Conservation (phyloP, 2,329 filamentous ascomycete species). For the Claviceps fusiformis region DNA sequence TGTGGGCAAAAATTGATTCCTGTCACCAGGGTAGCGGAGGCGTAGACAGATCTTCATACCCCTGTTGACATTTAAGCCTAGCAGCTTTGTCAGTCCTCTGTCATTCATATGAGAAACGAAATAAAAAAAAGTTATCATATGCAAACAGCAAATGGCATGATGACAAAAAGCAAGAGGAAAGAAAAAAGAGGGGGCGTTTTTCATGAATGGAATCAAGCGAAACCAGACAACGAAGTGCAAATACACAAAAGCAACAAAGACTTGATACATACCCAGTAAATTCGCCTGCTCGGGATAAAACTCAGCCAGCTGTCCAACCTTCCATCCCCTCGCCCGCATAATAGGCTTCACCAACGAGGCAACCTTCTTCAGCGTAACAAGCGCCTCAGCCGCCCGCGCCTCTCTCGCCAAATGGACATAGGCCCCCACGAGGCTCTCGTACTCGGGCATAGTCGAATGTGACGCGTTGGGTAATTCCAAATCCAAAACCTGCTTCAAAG, state of each 20-base stretch:
- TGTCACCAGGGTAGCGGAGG: conserved; percentile 62
- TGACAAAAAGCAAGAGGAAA: too few relatives aligned
- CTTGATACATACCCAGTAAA: conserved; percentile 45
- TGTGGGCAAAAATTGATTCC: conserved; percentile 62
- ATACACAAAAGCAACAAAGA: neutral
- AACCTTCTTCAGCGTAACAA: conserved; percentile 58
- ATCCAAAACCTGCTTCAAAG: neutral
- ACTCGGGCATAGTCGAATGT: conserved; percentile 7
- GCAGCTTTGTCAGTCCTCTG: neutral
- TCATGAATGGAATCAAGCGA: neutral
- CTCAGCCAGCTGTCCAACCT: conserved; percentile 64
- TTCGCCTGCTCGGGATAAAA: conserved; percentile 68
- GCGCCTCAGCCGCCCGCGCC: conserved; percentile 34
- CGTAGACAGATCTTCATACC: conserved; percentile 73
- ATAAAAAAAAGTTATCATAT: too few relatives aligned
- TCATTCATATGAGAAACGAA: neutral
- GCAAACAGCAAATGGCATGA: too few relatives aligned
- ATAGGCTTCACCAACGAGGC: conserved; percentile 88
- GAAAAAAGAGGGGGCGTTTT: neutral
- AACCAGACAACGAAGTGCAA: neutral
- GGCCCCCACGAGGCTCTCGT: conserved; percentile 30
- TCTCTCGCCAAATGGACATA: conserved; percentile 36
- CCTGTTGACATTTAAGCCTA: conserved; percentile 59
- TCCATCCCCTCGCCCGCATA: conserved; percentile 78
- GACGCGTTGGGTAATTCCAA: neutral